These are phyloP conservation scores for Cyanodermella asteris DNA, from an alignment of 2,329 filamentous ascomycete genomes.

Conservation along the genomic window DNA sequence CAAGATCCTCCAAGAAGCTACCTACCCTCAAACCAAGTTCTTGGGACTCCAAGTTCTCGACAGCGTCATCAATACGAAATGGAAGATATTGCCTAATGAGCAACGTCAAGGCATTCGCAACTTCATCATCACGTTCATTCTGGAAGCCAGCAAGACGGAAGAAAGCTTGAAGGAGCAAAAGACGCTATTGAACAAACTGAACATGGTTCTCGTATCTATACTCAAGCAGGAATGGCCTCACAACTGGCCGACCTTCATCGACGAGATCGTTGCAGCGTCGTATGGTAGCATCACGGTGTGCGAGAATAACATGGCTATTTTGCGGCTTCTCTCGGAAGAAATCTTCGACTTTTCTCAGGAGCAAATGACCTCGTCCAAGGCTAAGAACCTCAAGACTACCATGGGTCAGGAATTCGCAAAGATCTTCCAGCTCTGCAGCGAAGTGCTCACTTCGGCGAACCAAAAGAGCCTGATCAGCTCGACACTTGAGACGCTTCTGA, in stretches of 20 bases:
- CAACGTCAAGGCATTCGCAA: slow-evolving; percentile 97
- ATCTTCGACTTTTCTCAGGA: slow-evolving; percentile 98
- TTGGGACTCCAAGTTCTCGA: slow-evolving; percentile 90
- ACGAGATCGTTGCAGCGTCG: slow-evolving; percentile 94
- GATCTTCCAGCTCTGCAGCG: slow-evolving; percentile 93
- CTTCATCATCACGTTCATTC: slow-evolving; percentile 97
- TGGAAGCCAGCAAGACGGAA: slow-evolving; percentile 76
- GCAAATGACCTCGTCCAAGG: slow-evolving; percentile 98
- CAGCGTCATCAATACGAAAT: slow-evolving; percentile 95
- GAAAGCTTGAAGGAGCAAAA: slow-evolving; percentile 67
- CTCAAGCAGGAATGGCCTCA: slow-evolving; percentile 99
- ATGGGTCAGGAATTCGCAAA: slow-evolving; percentile 98
- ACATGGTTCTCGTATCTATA: slow-evolving; percentile 89
- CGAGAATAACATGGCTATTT: slow-evolving; percentile 99
- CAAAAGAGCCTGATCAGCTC: slow-evolving; percentile 80
- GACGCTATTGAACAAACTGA: slow-evolving; percentile 91
- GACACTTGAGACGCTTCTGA: slow-evolving; percentile 85
- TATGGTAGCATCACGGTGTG: slow-evolving; percentile 91
- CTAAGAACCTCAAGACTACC: slow-evolving; percentile 84
- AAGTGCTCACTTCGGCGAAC: slow-evolving; percentile 76
- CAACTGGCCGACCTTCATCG: slow-evolving; percentile 99
- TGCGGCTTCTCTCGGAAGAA: slow-evolving; percentile 86
- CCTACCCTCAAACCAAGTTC: slow-evolving; percentile 95
- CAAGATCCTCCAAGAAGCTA: slow-evolving; percentile 82
- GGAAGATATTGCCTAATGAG: slow-evolving; percentile 91